Evolutionary conservation across 331 rosid species (phyloP).

Genomic region (Malus hybrid): DNA sequence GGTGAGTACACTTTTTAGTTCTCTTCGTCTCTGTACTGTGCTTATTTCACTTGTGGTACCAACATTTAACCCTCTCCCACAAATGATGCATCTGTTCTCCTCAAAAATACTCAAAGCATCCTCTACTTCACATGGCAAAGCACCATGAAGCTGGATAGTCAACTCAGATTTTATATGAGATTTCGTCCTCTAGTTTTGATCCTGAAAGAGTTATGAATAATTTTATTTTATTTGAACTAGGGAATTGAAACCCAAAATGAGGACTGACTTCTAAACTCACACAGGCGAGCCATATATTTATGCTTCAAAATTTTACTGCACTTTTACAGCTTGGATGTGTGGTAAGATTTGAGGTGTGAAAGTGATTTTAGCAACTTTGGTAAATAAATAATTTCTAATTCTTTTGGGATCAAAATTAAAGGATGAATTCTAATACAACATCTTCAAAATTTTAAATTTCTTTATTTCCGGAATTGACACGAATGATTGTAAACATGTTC

Average conservation of each 20-base stretch:
- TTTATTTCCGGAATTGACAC: not conserved
- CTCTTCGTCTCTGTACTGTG: not conserved
- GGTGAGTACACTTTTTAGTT: slow-evolving; percentile 44
- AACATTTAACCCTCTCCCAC: not conserved
- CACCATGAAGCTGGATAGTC: not conserved
- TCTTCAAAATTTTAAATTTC: not conserved
- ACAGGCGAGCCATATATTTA: not conserved
- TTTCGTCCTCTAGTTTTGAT: not conserved
- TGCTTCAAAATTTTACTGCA: not conserved
- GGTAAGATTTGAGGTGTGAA: not conserved
- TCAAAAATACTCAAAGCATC: not conserved
- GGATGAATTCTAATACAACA: not conserved
- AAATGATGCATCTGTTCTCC: not conserved
- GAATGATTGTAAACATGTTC: not conserved
- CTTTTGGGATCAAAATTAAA: not conserved
- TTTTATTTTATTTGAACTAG: not conserved
- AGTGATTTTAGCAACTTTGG: not conserved
- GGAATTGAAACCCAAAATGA: not conserved
- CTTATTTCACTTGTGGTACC: not conserved
- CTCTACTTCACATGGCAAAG: not conserved
- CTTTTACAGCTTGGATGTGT: not conserved
- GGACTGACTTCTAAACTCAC: not conserved
- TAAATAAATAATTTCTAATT: not conserved
- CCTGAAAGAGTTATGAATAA: not conserved
- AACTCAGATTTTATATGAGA: not conserved